A percentile compares a stretch with the other conserved stretches of the same genome.
Conservation (phyloP, 1,284 basidiomycete genomes). For the Crepidotus sp. region DNA sequence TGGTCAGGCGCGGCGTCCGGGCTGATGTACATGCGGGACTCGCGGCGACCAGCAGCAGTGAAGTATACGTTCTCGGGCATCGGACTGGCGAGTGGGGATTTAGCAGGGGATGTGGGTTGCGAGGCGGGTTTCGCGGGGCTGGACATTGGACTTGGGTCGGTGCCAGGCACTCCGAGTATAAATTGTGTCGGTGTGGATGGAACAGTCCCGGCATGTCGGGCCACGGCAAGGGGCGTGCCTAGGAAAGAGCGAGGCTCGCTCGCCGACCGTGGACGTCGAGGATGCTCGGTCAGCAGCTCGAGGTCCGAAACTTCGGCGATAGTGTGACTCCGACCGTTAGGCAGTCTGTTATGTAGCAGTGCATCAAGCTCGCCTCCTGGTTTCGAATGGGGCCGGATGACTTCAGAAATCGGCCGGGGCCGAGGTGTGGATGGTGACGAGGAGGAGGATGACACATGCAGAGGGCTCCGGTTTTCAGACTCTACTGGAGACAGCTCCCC, state of each 20-base stretch:
- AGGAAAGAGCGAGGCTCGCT: slow-evolving; percentile 18
- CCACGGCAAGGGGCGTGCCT: neutral
- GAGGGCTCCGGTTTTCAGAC: slow-evolving; percentile 7
- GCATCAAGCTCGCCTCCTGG: slow-evolving; percentile 2
- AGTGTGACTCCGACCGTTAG: slow-evolving; percentile 1
- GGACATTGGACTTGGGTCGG: neutral
- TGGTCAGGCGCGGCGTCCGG: slow-evolving; percentile 3
- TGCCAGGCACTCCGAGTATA: slow-evolving; percentile 1
- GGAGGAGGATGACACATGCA: slow-evolving; percentile 1
- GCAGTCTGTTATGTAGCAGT: neutral
- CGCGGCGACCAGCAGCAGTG: slow-evolving; percentile 16
- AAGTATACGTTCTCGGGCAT: slow-evolving; percentile 16
- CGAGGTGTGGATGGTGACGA: slow-evolving; percentile 14
- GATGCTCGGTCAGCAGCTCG: slow-evolving; percentile 7
- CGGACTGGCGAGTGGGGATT: neutral
- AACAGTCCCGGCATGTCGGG: slow-evolving; percentile 10
- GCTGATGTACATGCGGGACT: slow-evolving; percentile 15
- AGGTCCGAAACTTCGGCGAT: neutral
- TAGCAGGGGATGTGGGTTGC: slow-evolving; percentile 1
- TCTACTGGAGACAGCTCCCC: slow-evolving; percentile 3
- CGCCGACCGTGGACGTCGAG: slow-evolving; percentile 14
- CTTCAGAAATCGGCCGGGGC: slow-evolving; percentile 7
- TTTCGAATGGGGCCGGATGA: slow-evolving; percentile 1
- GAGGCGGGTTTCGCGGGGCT: neutral
- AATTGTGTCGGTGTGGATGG: slow-evolving; percentile 11